Base-by-base conservation (phyloP, 1,284 basidiomycete genomes). In the Xerocomus minutiporus region DNA sequence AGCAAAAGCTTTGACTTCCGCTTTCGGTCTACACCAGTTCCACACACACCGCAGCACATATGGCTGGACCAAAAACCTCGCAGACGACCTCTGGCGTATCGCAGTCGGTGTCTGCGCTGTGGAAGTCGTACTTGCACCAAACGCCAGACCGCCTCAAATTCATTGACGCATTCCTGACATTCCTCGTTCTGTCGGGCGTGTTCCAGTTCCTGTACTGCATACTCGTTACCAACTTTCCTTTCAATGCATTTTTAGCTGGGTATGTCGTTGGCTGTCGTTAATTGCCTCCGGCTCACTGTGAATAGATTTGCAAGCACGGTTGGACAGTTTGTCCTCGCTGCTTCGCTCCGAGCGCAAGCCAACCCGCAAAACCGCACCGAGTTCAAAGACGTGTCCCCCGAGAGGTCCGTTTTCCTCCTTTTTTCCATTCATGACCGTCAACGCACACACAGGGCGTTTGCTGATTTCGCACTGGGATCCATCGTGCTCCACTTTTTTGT, bases 401-500 rank as follows among this genome's bases (percentile, higher is more conserved):
- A 97, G 74, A 79, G 96, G 96, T 96, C 38, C 29, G 73, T 43
- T 29, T n/a, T 26, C 8, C 2, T 23, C 17, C 15, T 46, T 32
- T 20, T 20, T 28, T 28, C 12, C 34, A 9, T 47, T 52, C 42
- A 32, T 29, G 46, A 40, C 12, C 40, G 35, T 45, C 39, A 51
- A 20, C 9, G 29, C 28, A 46, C 20, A n/a, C 56, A 29, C 70
- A 97, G 93, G 64, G 94, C 94, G 26, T 99, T 99, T 65, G 94
- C 91, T 42, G 97, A 99, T 69, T 99, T 97, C 66, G 88, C 91
- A 29, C 75, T 97, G 48, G 95, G 94, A 15, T 96, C 93, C 1
- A 86, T 99, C 56, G 84, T 98, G 41, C 78, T 99, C 48, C 96
- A 99, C 73, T 96, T 98, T 76, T 99, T 99, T 69, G 94, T 97